Evolutionary conservation across 2,329 filamentous ascomycete genomes (phyloP).

Genomic region (Aspergillus aculeatinus): DNA sequence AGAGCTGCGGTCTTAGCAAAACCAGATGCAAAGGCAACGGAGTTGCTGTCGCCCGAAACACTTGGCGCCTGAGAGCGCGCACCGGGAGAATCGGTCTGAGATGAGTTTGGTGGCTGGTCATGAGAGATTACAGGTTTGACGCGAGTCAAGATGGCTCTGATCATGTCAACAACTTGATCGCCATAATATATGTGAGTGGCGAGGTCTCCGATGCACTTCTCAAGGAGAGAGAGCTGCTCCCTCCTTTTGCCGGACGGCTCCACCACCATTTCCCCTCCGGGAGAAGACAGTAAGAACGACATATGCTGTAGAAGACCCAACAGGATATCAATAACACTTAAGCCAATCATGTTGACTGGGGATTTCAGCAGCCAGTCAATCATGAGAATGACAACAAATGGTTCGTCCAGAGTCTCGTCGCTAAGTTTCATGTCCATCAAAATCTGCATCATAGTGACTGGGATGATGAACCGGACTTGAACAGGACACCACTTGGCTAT

Average conservation of each 20-base stretch:
- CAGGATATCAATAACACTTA: constrained; percentile 94
- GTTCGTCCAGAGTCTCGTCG: constrained; percentile 70
- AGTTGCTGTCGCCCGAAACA: constrained; percentile 18
- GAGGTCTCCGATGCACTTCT: constrained; percentile 82
- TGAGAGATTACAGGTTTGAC: constrained; percentile 64
- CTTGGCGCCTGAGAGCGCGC: constrained; percentile 50
- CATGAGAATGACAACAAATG: constrained; percentile 73
- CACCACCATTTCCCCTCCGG: constrained; percentile 36
- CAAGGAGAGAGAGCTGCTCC: constrained; percentile 68
- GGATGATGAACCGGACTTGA: constrained; percentile 88
- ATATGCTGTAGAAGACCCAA: constrained; percentile 82
- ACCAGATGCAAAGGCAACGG: constrained; percentile 59
- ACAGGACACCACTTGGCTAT: constrained; percentile 87
- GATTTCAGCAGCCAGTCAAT: constrained; percentile 81
- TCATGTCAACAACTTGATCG: constrained; percentile 94
- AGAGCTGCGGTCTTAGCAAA: constrained; percentile 66
- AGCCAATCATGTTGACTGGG: constrained; percentile 86
- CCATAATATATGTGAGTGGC: constrained; percentile 96
- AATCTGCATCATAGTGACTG: constrained; percentile 77
- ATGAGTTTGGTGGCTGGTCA: constrained; percentile 47
- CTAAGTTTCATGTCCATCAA: constrained; percentile 67
- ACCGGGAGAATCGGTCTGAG: constrained; percentile 51
- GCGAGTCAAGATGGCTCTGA: constrained; percentile 73
- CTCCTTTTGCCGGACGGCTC: constrained; percentile 45
- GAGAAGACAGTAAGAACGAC: constrained; percentile 70